Evolutionary conservation across 495 filamentous ascomycete genomes (phyloP), one percentile per base, ranked within the genome.

Genomic region (Tuber melanosporum): DNA sequence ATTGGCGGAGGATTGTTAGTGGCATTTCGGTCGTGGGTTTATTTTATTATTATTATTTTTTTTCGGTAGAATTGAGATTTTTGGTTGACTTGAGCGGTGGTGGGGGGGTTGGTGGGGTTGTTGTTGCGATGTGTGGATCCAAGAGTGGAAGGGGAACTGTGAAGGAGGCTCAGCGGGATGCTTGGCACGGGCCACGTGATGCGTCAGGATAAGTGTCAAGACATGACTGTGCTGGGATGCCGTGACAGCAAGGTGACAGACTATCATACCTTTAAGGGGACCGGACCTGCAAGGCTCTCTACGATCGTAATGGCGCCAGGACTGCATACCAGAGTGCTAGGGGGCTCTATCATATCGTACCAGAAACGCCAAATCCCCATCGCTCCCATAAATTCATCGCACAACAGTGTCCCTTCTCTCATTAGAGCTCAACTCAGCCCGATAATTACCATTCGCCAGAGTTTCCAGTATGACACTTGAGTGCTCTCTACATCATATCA

Each of bases 1-100:
- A 72, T 5, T 79, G 76, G 70, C 83, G 85, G 32, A 91, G 85
- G 32, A 86, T 81, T 6, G 84, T 84, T 36, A 83, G 83, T 47
- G 81, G 82, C 85, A 85, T 85, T 75, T 15, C 74, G 26, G 26
- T 7, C 26, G 49, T 43, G 10, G 17, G 39, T 49, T 32, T 32
- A 32, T 32, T 32, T 32, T 41, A 69, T 69, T 66, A 71, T 72
- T 45, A 74, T 71, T 20, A 62, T 26, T 20, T 20, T 9, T 32
- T 32, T 62, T 62, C 36, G 57, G 57, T 66, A 12, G 57, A 36
- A 66, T 66, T 36, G 57, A 17, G 26, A 26, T 36, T 32, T 66
- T 17, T 4, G 0, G 57, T 66, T 66, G 26, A 6, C 57, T 36
- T 19, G 26, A 36, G 26, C 1, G 52, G n/a, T 66, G 57, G 57